Percentiles rank a stretch among this genome's conserved stretches.
These are phyloP conservation scores for Arthonia radiata DNA, from an alignment of 495 filamentous ascomycete genomes.

Conservation along the genomic window DNA sequence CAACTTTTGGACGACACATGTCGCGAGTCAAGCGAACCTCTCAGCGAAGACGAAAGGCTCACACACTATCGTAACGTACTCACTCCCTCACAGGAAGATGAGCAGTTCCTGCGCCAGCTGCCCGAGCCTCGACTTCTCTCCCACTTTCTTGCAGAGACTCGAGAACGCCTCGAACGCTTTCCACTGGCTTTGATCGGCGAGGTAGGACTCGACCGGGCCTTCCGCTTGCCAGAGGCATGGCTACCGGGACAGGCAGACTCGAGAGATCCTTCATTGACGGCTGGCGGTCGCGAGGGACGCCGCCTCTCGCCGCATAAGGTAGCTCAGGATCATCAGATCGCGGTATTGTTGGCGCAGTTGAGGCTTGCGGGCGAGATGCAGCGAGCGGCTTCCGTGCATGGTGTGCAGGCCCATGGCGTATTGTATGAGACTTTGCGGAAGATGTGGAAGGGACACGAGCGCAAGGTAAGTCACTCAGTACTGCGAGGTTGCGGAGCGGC, in stretches of 20 bases:
- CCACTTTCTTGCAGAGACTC: conserved; percentile 37
- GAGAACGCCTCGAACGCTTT: conserved; percentile 30
- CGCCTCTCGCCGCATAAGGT: conserved; percentile 50
- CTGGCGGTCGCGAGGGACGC: conserved; percentile 62
- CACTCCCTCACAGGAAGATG: conserved; percentile 28
- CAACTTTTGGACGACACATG: conserved; percentile 44
- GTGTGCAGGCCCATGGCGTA: conserved; percentile 71
- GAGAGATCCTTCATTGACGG: conserved; percentile 34
- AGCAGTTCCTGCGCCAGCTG: conserved; percentile 36
- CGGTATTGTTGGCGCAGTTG: conserved; percentile 59
- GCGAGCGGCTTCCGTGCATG: conserved; percentile 66
- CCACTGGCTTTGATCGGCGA: conserved; percentile 64
- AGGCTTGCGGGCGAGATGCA: conserved; percentile 58
- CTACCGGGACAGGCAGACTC: conserved; percentile 22
- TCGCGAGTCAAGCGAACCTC: conserved; percentile 16
- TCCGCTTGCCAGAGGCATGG: conserved; percentile 53
- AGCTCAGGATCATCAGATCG: conserved; percentile 50
- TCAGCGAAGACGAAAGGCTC: conserved; percentile 22
- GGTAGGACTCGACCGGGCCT: conserved; percentile 65
- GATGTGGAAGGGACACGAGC: conserved; percentile 67
- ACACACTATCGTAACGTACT: conserved; percentile 52
- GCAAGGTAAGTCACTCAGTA: no score
- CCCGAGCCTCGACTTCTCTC: conserved; percentile 49
- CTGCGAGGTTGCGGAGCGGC: no score
- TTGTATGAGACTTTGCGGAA: conserved; percentile 50